These are phyloP conservation scores for Ustilago loliicola DNA, from an alignment of 1,284 basidiomycete genomes.

Conservation along the genomic window DNA sequence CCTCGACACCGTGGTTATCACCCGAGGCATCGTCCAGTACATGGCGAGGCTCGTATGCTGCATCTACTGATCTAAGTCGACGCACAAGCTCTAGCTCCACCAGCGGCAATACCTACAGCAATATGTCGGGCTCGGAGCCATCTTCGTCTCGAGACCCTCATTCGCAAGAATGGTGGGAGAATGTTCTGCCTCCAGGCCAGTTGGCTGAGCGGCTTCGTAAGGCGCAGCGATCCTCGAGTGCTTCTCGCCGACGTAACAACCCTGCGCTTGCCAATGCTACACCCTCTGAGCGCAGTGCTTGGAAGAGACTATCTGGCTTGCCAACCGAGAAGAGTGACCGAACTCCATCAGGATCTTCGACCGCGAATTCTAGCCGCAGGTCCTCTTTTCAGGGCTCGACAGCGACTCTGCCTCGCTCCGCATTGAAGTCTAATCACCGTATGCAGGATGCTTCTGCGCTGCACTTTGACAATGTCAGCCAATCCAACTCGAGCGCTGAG, in stretches of 20 bases:
- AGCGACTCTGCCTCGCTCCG: constrained; percentile 37
- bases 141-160: constrained; percentile 20
- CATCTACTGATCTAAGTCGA: constrained; percentile 37
- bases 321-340: constrained; percentile 20
- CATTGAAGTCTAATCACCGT: constrained; percentile 16
- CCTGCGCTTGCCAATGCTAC: constrained; percentile 49
- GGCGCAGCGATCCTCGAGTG: constrained; percentile 50
- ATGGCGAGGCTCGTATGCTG: constrained; percentile 24
- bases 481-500: constrained; percentile 43
- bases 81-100: constrained; percentile 19
- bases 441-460: constrained; percentile 4
- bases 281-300: constrained; percentile 40
- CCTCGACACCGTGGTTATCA: constrained; percentile 46
- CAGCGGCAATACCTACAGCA: constrained; percentile 2
- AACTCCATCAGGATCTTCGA: constrained; percentile 29
- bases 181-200: constrained; percentile 61
- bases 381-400: constrained; percentile 28
- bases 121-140: constrained; percentile 5
- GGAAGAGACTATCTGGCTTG: constrained; percentile 46
- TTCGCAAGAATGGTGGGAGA: constrained; percentile 62
- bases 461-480: constrained; percentile 6
- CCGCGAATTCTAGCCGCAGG: constrained; percentile 30
- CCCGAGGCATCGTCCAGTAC: constrained; percentile 20
- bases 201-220: constrained; percentile 58
- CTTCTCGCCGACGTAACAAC: constrained; percentile 42